These are phyloP conservation scores for Tilletiaria anomala DNA, from an alignment of 1,284 basidiomycete species.

Conservation along the genomic window DNA sequence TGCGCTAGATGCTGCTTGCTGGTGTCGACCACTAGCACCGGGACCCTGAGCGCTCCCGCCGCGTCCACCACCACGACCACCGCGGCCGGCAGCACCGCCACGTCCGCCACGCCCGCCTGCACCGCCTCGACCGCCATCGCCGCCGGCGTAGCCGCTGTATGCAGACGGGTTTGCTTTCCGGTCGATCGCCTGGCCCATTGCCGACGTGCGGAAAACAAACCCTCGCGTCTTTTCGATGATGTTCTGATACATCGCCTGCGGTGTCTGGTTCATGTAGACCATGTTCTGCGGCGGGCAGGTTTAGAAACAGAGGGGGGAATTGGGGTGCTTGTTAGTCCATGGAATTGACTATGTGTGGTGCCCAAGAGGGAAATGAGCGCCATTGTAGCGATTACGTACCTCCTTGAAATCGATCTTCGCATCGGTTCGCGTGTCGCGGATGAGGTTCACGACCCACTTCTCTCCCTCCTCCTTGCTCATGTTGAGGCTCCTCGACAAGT, in stretches of 20 bases:
- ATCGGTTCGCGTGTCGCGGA: conserved; percentile 89
- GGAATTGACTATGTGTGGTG: background rate
- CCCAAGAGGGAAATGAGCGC: conserved; percentile 2
- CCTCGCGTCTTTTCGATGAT: conserved; percentile 93
- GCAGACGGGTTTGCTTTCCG: conserved; percentile 41
- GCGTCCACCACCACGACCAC: conserved; percentile 2
- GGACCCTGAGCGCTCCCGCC: background rate
- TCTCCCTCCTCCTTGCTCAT: conserved; percentile 84
- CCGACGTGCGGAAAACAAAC: conserved; percentile 76
- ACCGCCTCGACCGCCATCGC: conserved; percentile 11
- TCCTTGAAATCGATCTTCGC: conserved; percentile 95
- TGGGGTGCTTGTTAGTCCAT: no score
- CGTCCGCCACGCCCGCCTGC: conserved; percentile 14
- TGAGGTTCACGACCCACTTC: conserved; percentile 98
- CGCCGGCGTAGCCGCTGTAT: conserved; percentile 3
- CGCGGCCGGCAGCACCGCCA: conserved; percentile 15
- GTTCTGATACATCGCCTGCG: conserved; percentile 77
- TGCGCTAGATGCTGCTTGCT: no score
- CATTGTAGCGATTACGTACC: conserved; percentile 43
- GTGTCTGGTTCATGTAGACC: conserved; percentile 82
- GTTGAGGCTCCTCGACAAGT: conserved; percentile 82
- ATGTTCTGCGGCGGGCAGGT: conserved; percentile 54
- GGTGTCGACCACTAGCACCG: no score
- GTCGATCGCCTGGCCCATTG: conserved; percentile 68
- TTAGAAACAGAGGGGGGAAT: no score